Evolutionary conservation across 2,329 filamentous ascomycete species (phyloP), one percentile per base, ranked within the genome.

Genomic region (Ophiosphaerella narmari): DNA sequence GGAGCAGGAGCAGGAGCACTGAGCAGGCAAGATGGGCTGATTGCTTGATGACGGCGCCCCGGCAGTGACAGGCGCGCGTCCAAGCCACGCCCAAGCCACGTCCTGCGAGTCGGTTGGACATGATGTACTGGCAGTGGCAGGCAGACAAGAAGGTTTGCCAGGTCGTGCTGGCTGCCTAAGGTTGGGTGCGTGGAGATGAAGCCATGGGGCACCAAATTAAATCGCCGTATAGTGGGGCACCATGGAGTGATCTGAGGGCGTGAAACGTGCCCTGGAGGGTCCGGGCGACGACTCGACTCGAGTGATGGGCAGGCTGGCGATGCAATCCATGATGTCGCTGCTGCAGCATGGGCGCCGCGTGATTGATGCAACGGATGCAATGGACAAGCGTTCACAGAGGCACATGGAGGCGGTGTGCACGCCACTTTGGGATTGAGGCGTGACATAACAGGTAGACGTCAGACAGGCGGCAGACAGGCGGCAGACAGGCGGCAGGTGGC

Each of bases 221-320:
- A 57, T 55, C 47, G 61, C 58, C 52, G 66, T 54, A 44, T 46
- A 49, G 53, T 48, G 52, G 46, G 48, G 54, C 46, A 31, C 39
- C 52, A 58, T 39, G 56, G 52, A 52, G 50, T 40, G 50, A 46
- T 52, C 49, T 55, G 44, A 43, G 57, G 52, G 37, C 39, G 47
- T 65, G 65, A 68, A 65, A 70, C 62, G 51, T 62, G 55, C 55
- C 58, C 59, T 52, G 59, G 60, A 21, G 18, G 58, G 52, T 62
- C 59, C 39, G 56, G 43, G 43, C 46, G 1, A 91, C 89, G 46
- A 90, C 55, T 86, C 0, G 90, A 86, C 67, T 96, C 96, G 18
- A 90, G 87, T 0, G 85, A 81, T 2, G 90, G 89, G 50, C 53
- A 57, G 54, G 56, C 54, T 55, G 56, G 56, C 56, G 42, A 54